Evolutionary conservation across 352 stramenopile species (phyloP), one percentile per base, ranked within the genome.

Genomic region (Achlya hypogyna): DNA sequence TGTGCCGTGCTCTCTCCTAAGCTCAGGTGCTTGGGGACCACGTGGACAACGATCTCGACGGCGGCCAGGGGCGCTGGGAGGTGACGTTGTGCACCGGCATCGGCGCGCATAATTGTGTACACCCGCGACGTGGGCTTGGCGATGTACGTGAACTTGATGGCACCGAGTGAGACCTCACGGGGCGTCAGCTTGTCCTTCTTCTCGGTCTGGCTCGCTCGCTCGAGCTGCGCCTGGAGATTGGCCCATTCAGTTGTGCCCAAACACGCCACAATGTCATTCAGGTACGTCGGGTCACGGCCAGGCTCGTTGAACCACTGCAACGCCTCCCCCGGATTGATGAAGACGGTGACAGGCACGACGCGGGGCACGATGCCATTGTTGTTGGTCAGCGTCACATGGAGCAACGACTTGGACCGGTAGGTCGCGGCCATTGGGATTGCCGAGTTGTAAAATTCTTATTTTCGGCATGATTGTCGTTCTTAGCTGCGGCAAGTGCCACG

Each of bases 131-230:
- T 64, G 10, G 12, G 54, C 28, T 38, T 35, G 20, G 52, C 54
- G n/a, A 51, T 38, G 38, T 64, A 64, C 22, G 35, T 32, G 35
- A 64, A 64, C 54, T 64, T 64, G 54, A 64, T 64, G 14, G 9
- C 20, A 10, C n/a, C 31, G 35, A 64, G 40, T 5, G 52, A n/a
- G n/a, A 35, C 18, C 29, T 64, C 54, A n/a, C 25, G 51, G 25
- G 51, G 40, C 31, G 22, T 16, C 22, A 6, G 23, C 1, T 64
- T 38, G n/a, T 22, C 35, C 34, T 64, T 64, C 54, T 64, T 64
- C 20, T 35, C 27, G 6, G 54, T 6, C 28, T 64, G 45, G 18
- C 20, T 51, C 29, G 3, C 45, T n/a, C 35, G 54, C 35, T 35
- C 32, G 23, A 64, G 12, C 27, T 64, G 31, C 10, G 54, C 22